Evolutionary conservation across 108 stramenopile genomes (phyloP).

Genomic region (Cyclostephanos invisitatus): DNA sequence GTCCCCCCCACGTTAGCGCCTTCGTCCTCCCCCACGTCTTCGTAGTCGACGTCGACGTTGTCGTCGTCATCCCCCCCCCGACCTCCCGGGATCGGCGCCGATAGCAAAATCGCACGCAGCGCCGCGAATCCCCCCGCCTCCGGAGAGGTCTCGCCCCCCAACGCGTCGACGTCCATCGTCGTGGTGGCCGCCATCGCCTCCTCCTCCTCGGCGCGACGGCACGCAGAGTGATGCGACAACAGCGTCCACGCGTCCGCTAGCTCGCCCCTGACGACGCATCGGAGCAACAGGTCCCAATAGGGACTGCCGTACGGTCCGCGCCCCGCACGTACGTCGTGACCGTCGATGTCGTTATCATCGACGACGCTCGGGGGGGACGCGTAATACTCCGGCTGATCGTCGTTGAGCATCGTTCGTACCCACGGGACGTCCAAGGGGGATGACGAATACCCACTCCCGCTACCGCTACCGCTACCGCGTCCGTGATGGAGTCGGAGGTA

Average conservation of each 20-base stretch:
- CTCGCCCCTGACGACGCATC: conserved; percentile 54
- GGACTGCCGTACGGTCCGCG: conserved; percentile 33
- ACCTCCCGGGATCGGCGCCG: conserved; percentile 80
- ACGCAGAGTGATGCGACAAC: conserved; percentile 65
- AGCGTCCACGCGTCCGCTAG: conserved; percentile 73
- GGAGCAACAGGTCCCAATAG: conserved; percentile 62
- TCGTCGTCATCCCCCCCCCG: conserved; percentile 50
- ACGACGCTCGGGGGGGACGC: not conserved
- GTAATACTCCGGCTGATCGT: conserved; percentile 70
- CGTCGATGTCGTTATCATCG: conserved; percentile 8
- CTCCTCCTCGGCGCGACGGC: conserved; percentile 42
- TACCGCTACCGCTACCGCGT: not conserved
- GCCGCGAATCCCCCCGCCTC: conserved; percentile 65
- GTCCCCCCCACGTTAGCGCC: conserved; percentile 11
- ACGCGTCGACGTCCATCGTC: not conserved
- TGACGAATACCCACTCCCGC: not conserved
- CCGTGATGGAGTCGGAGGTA: conserved; percentile 66
- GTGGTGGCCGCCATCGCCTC: conserved; percentile 8
- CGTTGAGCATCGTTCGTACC: conserved; percentile 43
- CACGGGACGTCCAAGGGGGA: conserved; percentile 14
- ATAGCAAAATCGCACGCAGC: conserved; percentile 57
- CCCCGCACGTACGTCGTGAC: no score
- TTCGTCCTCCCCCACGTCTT: conserved; percentile 34
- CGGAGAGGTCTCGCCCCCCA: conserved; percentile 12
- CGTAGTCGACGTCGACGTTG: conserved; percentile 58